Evolutionary conservation across 2,329 filamentous ascomycete genomes (phyloP), one percentile per base, ranked within the genome.

Genomic region (Colletotrichum sp.): DNA sequence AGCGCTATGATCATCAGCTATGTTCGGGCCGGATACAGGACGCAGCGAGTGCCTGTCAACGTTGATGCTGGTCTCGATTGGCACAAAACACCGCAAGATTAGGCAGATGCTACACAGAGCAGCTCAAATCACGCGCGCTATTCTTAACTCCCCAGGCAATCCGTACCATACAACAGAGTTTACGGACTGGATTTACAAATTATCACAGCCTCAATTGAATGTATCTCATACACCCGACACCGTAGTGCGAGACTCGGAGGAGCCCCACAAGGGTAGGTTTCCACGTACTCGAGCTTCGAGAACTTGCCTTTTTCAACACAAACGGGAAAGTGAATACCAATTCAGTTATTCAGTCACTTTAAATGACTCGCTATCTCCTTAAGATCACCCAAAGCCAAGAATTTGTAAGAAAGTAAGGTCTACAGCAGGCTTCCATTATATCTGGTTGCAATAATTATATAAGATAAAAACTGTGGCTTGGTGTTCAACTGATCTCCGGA

Each of bases 381-480:
- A 21, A 0, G 1, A 13, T 21, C 2, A 2, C 12, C 3, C n/a
- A 1, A 52, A 2, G 44, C 44, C 6, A 21, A 52, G 44, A 52
- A n/a, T n/a, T n/a, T n/a, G n/a, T n/a, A n/a, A n/a, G n/a, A n/a
- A n/a, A n/a, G n/a, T n/a, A n/a, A n/a, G n/a, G n/a, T n/a, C n/a
- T n/a, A n/a, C n/a, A n/a, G n/a, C n/a, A n/a, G n/a, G n/a, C n/a
- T n/a, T n/a, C n/a, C n/a, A n/a, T n/a, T n/a, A n/a, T n/a, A n/a
- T n/a, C n/a, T n/a, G n/a, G n/a, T n/a, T n/a, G n/a, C n/a, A n/a
- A n/a, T n/a, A n/a, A n/a, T n/a, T n/a, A n/a, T n/a, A n/a, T n/a
- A n/a, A n/a, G n/a, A n/a, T n/a, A n/a, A n/a, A n/a, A n/a, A n/a
- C n/a, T n/a, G n/a, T n/a, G n/a, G n/a, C n/a, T n/a, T n/a, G n/a